Base-by-base conservation (phyloP, 2,329 filamentous ascomycete genomes). In the Golovinomyces cichoracearum region DNA sequence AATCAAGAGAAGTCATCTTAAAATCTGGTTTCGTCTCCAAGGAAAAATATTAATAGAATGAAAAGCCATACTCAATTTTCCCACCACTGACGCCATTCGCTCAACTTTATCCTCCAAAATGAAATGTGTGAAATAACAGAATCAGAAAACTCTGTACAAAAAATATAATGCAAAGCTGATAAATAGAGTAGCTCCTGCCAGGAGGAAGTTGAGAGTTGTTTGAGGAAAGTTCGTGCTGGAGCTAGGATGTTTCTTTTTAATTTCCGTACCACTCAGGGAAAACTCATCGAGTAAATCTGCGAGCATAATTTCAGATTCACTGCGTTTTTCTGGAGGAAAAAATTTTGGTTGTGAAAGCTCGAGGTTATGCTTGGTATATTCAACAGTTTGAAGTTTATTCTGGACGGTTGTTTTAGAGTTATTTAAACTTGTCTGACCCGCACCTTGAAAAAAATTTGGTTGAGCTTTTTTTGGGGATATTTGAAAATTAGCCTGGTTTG, bases 401-500 rank as follows among this genome's bases (percentile, higher is more conserved):
- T 4, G 19, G 4, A 27, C n/a, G 5, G 4, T 23, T 45, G 13
- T 13, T 15, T 2, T 37, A 12, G 7, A 7, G 35, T 26, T n/a
- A 23, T 48, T 29, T 21, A 13, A 25, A 29, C 40, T 35, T 47
- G 47, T 45, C 13, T 49, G 29, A 5, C 53, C 54, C 15, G 56
- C 51, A 4, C 49, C 53, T 21, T 55, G 58, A 58, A 76, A 76
- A 57, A 74, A 72, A 49, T 69, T 68, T 23, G 68, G 63, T 52
- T 68, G 66, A 48, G 59, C 57, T 60, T 67, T 58, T 62, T 65
- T 27, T 52, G 66, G 37, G 58, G 67, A 55, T 60, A 71, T 56
- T 58, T 66, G 64, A 23, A 78, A 63, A 1, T 70, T 62, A 0
- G 74, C 69, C 31, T 68, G 65, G 51, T 71, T 73, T 4, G 71